These are phyloP conservation scores for Mortierella hygrophila DNA, from an alignment of 192 early-diverging fungal genomes.

Conservation along the genomic window DNA sequence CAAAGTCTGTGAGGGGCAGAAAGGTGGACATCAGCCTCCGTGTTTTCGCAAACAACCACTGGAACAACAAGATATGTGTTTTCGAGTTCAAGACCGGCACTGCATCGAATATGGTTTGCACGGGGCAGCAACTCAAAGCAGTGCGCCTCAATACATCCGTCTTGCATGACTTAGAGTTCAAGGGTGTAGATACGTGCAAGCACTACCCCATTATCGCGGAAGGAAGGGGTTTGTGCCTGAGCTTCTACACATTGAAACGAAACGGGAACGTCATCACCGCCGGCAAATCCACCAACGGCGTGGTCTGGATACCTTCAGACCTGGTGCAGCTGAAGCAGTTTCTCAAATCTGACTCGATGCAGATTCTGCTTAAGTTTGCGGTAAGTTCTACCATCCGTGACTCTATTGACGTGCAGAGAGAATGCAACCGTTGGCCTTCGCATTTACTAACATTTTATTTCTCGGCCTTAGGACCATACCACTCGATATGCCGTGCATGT, in stretches of 20 bases:
- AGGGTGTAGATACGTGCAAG: conserved; percentile 20
- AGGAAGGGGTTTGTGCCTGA: conserved; percentile 18
- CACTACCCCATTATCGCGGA: conserved; percentile 29
- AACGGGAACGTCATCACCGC: conserved; percentile 12
- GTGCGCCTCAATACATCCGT: conserved; percentile 19
- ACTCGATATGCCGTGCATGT: conserved; percentile 15
- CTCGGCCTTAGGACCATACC: conserved; percentile 31
- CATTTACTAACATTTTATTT: conserved; percentile 18
- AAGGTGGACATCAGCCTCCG: conserved; percentile 28
- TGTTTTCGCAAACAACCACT: neutral
- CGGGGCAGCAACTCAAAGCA: conserved; percentile 17
- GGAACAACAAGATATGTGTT: conserved; percentile 23
- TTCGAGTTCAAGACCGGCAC: conserved; percentile 14
- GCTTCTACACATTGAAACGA: conserved; percentile 21
- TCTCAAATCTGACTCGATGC: conserved; percentile 25
- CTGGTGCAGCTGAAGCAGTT: conserved; percentile 24
- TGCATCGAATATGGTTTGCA: conserved; percentile 8
- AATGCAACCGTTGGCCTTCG: conserved; percentile 8
- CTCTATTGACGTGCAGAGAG: neutral
- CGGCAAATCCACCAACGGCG: neutral
- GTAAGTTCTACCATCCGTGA: neutral
- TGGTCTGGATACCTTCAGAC: conserved; percentile 21
- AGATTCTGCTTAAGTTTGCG: conserved; percentile 19
- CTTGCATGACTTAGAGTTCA: conserved; percentile 19
- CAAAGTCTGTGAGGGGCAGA: conserved; percentile 11